Conservation (phyloP, 495 filamentous ascomycete genomes). For the Schizothecium vesticola region DNA sequence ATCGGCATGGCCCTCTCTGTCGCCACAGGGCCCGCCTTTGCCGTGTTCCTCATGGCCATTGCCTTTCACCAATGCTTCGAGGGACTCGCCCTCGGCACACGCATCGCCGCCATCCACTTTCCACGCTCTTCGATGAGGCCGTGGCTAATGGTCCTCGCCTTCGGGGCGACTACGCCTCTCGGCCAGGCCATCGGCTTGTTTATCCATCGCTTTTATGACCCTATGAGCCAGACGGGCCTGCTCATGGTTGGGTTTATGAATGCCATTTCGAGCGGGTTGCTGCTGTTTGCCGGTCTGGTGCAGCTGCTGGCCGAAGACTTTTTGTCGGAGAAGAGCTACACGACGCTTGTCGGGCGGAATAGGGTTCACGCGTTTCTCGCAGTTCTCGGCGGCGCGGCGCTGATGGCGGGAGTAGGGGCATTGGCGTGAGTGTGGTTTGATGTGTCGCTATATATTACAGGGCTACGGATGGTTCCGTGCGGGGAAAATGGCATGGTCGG, state of each 20-base stretch:
- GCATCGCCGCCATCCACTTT: conserved; percentile 62
- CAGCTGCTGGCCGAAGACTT: conserved; percentile 94
- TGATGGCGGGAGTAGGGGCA: conserved; percentile 88
- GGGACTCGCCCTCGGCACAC: conserved; percentile 66
- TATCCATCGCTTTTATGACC: conserved; percentile 80
- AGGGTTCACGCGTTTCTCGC: conserved; percentile 70
- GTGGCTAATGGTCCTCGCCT: conserved; percentile 94
- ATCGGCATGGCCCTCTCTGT: conserved; percentile 89
- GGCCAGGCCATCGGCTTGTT: conserved; percentile 84
- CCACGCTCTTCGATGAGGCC: conserved; percentile 55
- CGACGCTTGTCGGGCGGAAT: conserved; percentile 59
- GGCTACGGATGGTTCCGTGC: neutral
- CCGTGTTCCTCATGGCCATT: conserved; percentile 76
- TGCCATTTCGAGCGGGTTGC: conserved; percentile 75
- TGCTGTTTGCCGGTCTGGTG: conserved; percentile 88
- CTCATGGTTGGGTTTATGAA: conserved; percentile 93
- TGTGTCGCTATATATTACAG: neutral
- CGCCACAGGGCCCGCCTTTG: conserved; percentile 68
- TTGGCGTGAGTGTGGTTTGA: conserved; percentile 56
- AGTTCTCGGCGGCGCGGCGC: conserved; percentile 66
- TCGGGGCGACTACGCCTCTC: conserved; percentile 83
- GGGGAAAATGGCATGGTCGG: neutral
- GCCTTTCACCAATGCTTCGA: conserved; percentile 76
- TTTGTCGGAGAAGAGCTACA: conserved; percentile 81
- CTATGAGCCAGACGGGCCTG: conserved; percentile 71